Evolutionary conservation across 257 asterid genomes (phyloP).

Genomic region (Datura wrightii): DNA sequence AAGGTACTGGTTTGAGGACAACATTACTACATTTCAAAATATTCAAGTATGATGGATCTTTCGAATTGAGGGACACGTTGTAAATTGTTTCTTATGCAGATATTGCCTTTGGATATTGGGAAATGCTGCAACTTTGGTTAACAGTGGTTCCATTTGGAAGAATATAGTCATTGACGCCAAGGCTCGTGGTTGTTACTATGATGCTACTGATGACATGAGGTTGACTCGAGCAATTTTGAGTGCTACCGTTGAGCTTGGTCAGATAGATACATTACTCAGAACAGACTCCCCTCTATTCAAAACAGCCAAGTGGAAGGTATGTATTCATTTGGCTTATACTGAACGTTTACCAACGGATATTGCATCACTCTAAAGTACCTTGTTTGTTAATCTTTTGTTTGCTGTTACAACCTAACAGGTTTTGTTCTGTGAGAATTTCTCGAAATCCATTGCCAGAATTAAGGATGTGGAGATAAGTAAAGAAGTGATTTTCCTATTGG

Average conservation of each 20-base stretch:
- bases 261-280: conserved; percentile 40
- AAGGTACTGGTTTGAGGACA: conserved; percentile 51
- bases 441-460: conserved; percentile 43
- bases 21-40: conserved; percentile 36
- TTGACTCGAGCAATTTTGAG: conserved; percentile 49
- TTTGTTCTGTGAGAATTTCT: conserved; percentile 36
- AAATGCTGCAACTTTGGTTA: conserved; percentile 55
- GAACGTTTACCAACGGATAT: not conserved
- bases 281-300: conserved; percentile 38
- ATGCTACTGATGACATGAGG: conserved; percentile 50
- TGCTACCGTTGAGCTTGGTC: not conserved
- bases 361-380: too few species aligned
- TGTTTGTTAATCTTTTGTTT: not conserved
- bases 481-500: conserved; percentile 44
- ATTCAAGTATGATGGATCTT: not conserved
- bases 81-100: conserved; percentile 37
- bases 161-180: conserved; percentile 56
- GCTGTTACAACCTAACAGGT: not conserved
- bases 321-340: not conserved
- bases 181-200: conserved; percentile 59
- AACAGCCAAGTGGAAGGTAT: not conserved
- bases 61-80: not conserved
- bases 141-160: conserved; percentile 68
- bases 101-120: conserved; percentile 79
- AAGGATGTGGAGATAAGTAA: conserved; percentile 34